Base-by-base conservation (phyloP, 1,139 yeast species). In the Hyphopichia burtonii region DNA sequence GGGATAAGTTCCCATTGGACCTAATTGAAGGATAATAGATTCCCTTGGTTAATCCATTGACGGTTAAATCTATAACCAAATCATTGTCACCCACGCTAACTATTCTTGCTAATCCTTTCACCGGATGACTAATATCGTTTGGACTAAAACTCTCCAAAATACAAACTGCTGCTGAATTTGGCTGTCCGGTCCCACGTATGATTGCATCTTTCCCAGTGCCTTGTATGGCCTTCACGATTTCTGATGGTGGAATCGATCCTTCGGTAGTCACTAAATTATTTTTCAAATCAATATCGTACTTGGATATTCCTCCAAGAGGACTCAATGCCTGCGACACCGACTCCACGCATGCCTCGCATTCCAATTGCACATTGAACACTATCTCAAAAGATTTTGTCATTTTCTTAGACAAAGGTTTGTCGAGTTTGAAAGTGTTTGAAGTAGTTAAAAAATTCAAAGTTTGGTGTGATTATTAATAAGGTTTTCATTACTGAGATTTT, bases 161-260 rank as follows among this genome's bases (percentile, higher is more conserved):
- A 50, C 95, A 83, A 25, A 91, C 98, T 0, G 96, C 97, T 0
- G 97, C 96, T 20, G 91, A 79, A 58, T 91, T 84, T 17, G 95
- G 84, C 42, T 73, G 72, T 2, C 98, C 98, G 0, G 96, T 82
- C 5, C 99, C 99, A 47, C 98, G 74, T 30, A 91, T 84, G 49
- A 91, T 87, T 9, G 96, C 96, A 58, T 91, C 97, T 51, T 81
- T 79, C 2, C 97, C 97, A 3, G 82, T 82, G 1, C 58, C 55
- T 59, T 85, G 91, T 45, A 88, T 80, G 0, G 86, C 77, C 46
- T 68, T 67, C 25, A 86, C 83, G 16, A 89, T 74, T 27, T 63
- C 66, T 3, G 93, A 83, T 1, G 96, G 96, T 3, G 96, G 80
- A 7, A 76, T 68, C 1, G 76, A 59, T 2, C 95, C 94, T 19